Base-by-base conservation (phyloP, 306 rosid species). In the Parietaria judaica region DNA sequence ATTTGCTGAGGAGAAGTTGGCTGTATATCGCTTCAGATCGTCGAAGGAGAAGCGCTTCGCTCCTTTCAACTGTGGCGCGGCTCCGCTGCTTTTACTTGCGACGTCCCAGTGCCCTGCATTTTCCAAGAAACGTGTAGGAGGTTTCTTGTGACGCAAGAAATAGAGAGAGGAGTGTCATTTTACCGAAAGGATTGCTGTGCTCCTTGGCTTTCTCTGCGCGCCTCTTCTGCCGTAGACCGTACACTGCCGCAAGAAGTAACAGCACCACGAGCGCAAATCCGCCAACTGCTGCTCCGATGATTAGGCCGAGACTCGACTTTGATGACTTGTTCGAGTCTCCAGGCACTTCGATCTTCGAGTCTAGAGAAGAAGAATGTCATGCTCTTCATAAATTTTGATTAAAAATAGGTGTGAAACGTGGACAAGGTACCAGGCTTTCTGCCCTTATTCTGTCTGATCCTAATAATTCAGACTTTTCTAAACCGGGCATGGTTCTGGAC, bases 21-120 rank as follows among this genome's bases (percentile, higher is more conserved):
- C 81, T 72, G 79, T 84, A 80, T 47, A 80, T 60, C 56, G 82
- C 66, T 67, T 72, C 31, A 90, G 71, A 83, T 90, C 97, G 67
- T 82, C 83, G 51, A 80, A 86, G 38, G 82, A 67, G 81, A 90
- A 86, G 55, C 77, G 76, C 69, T 75, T 81, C 3, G 94, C 88
- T 41, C 90, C 97, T 71, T 76, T 83, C 39, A 86, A 63, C 58
- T 74, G 83, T 16, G 95, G 89, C 63, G 58, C 6, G 6, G 60
- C 70, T 56, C 73, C 72, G 63, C 81, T 76, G 6, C 15, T 49
- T 6, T 49, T 49, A 45, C 73, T 72, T 14, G 71, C 66, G 13
- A 70, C 67, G 46, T 71, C 83, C 95, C 84, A 73, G 52, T 60
- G 69, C 62, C 56, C 90, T 82, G 59, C 14, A 14, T 16, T 49